A percentile compares a stretch with the other conserved stretches of the same genome.
phyloP scores from a whole-genome alignment of 345 rosid species.

The Gossypium turneri region DNA sequence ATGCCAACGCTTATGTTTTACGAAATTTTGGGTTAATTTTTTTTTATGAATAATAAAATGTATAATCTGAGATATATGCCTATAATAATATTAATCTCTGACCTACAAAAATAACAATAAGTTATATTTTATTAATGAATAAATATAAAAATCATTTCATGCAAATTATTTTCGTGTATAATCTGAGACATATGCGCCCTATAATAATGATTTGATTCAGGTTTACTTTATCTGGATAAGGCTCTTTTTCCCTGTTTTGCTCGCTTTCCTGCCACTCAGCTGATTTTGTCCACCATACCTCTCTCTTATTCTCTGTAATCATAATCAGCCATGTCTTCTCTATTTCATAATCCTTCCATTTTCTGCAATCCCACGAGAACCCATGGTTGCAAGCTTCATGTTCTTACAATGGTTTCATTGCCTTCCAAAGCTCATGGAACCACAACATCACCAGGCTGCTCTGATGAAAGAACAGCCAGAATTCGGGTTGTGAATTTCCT shows the following conservation, averaged over 20 bases:
- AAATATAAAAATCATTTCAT: too few species aligned
- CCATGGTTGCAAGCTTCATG: not conserved
- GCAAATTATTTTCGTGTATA: too few species aligned
- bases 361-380: not conserved
- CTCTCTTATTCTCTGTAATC: not conserved
- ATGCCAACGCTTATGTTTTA: conserved; percentile 18
- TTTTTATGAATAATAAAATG: too few species aligned
- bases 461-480: conserved; percentile 3
- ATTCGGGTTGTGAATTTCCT: conserved; percentile 17
- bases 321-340: not conserved
- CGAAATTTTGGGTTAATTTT: not conserved
- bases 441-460: not conserved
- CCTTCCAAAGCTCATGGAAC: not conserved
- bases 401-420: not conserved
- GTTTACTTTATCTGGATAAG: not conserved
- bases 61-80: too few species aligned
- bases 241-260: not conserved
- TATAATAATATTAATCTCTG: too few species aligned
- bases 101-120: too few species aligned
- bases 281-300: not conserved
- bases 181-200: too few species aligned
- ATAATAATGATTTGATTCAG: too few species aligned
- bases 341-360: not conserved
- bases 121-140: too few species aligned
- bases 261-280: not conserved